Evolutionary conservation across 2,329 filamentous ascomycete genomes (phyloP).

Genomic region (Stagonosporopsis vannaccii): DNA sequence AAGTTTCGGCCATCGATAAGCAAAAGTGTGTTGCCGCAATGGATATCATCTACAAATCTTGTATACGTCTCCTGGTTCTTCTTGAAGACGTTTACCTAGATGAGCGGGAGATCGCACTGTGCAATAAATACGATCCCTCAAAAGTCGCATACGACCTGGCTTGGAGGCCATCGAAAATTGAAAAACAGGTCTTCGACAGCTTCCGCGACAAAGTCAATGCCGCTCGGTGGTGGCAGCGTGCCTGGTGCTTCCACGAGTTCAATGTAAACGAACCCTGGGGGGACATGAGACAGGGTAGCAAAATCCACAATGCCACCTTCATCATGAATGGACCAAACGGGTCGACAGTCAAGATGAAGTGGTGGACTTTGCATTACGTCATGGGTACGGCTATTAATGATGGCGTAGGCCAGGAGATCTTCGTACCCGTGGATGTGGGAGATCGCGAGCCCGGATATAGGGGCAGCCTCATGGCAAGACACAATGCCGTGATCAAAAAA

Average conservation of each 20-base stretch:
- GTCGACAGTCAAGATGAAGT: conserved; percentile 23
- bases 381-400: conserved; percentile 7
- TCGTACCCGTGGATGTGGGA: conserved; percentile 1
- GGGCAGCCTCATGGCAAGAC: conserved; percentile 22
- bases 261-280: conserved; percentile 25
- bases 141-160: background rate
- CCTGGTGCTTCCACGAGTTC: conserved; percentile 30
- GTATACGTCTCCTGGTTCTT: conserved; percentile 20
- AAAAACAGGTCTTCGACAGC: background rate
- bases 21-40: conserved; percentile 24
- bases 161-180: conserved; percentile 8
- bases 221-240: conserved; percentile 25
- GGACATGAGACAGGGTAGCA: conserved; percentile 14
- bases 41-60: conserved; percentile 29
- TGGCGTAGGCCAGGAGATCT: conserved; percentile 3
- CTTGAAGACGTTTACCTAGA: conserved; percentile 24
- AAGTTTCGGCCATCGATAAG: conserved; percentile 17
- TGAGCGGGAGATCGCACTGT: conserved; percentile 9
- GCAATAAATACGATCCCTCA: conserved; percentile 2
- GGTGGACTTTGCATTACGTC: conserved; percentile 15
- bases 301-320: conserved; percentile 23
- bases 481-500: conserved; percentile 17
- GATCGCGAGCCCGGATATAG: conserved; percentile 11
- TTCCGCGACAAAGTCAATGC: conserved; percentile 16
- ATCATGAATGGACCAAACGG: conserved; percentile 21